Base-by-base conservation (phyloP, 768 basidiomycete genomes). In the Rhodocollybia butyracea region DNA sequence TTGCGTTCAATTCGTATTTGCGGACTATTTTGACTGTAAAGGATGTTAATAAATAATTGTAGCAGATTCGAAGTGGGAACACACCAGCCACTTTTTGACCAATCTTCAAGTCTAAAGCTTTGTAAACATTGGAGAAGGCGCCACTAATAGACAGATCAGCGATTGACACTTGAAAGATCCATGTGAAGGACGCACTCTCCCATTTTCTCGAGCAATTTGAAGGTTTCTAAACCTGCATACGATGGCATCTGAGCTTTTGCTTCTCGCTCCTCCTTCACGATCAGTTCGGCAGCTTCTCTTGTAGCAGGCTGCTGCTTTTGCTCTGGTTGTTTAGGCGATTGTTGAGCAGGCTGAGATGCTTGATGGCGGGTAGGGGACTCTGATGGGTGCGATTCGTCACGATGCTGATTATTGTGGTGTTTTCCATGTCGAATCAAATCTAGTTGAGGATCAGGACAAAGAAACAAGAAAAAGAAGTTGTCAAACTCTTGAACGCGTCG, bases 1-100 rank as follows among this genome's bases (percentile, higher is more conserved):
- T 87, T 32, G 90, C 82, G 66, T 89, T 95, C 51, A 97, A 76
- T 67, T 97, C 94, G 64, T 81, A 93, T 70, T 96, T 97, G 61
- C 94, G 89, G 57, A 97, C 94, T 40, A 94, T 89, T 70, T 97
- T 97, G 76, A 97, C 92, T 89, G 63, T 12, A 58, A 58, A 59
- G 58, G 61, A 46, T 60, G 63, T 45, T 46, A 19, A 59, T 63
- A 30, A 54, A 60, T 59, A 27, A 52, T n/a, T 41, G 58, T 60
- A 53, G 30, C 6, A 1, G 8, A 56, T 29, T 53, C 42, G 31
- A 31, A 39, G 41, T 30, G 59, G 55, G 53, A 22, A 78, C 80
- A 61, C 68, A 88, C 94, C 88, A 60, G 95, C 95, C 41, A 94
- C 88, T 69, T 85, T 88, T 64, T 85, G 80, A 39, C 86, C 85